Evolutionary conservation across 768 basidiomycete species (phyloP), one percentile per base, ranked within the genome.

Genomic region (Candolleomyces efflorescens): DNA sequence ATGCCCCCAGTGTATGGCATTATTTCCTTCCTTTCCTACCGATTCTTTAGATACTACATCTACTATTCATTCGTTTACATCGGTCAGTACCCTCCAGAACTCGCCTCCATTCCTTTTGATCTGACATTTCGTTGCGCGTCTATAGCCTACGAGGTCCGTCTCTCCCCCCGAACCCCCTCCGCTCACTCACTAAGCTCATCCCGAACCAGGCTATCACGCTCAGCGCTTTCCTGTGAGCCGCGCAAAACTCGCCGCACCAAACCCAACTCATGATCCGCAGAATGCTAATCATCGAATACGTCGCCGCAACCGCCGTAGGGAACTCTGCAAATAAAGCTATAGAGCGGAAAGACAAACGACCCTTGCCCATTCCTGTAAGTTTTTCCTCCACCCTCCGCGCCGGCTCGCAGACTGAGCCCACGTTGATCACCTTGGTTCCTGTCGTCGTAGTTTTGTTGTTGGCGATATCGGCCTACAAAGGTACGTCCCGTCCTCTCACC

Each of bases 21-120:
- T 60, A 82, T 94, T 50, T 91, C 90, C 1, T 95, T 94, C 75
- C 82, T 90, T 63, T 90, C 89, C 24, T 95, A 91, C 65, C 83
- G 92, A 1, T 94, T 75, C 73, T 94, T 90, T 75, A 82, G 90
- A 39, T 74, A 81, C 57, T 94, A 90, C 65, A 90, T 71, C 23
- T 73, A 74, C 61, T 78, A 79, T 53, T 79, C 78, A 9, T 73
- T 82, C 38, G 69, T 77, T 48, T 67, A 80, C 72, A 69, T 76
- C 37, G 76, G 78, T 74, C 47, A 43, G 72, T 67, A 5, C 32
- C 32, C 5, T 32, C 32, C 32, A n/a, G n/a, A n/a, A n/a, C n/a
- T n/a, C n/a, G n/a, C n/a, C n/a, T n/a, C n/a, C n/a, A n/a, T n/a
- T n/a, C n/a, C n/a, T n/a, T n/a, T n/a, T n/a, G n/a, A n/a, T n/a